Conservation (phyloP, 305 asterid species). For the Fraxinus latifolia region DNA sequence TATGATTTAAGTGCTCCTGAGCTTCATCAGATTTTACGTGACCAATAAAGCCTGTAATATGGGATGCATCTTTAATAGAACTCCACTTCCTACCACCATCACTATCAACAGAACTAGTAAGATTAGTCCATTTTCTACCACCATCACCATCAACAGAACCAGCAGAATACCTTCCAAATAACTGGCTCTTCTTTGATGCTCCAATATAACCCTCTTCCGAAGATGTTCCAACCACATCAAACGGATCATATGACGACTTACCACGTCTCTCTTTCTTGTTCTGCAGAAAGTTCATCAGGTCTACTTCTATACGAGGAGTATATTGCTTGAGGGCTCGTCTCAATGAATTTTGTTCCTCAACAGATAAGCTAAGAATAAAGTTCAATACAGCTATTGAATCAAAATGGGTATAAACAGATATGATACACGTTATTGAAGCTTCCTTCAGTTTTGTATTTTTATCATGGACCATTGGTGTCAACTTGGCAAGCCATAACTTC, state of each 20-base stretch:
- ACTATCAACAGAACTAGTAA: conserved; percentile 81
- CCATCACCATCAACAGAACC: conserved; percentile 88
- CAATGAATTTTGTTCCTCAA: conserved; percentile 92
- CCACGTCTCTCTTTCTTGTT: conserved; percentile 92
- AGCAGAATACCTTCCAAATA: conserved; percentile 81
- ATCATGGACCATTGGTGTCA: conserved; percentile 83
- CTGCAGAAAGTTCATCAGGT: conserved; percentile 86
- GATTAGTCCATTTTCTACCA: conserved; percentile 86
- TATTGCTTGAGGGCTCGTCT: conserved; percentile 94
- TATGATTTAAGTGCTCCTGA: conserved; percentile 45
- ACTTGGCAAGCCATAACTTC: conserved; percentile 92
- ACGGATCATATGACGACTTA: conserved; percentile 82
- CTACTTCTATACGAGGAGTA: conserved; percentile 99
- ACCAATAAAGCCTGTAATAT: conserved; percentile 40
- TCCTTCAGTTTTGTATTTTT: conserved; percentile 90
- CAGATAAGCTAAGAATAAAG: conserved; percentile 85
- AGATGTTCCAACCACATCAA: conserved; percentile 79
- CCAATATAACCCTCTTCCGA: conserved; percentile 88
- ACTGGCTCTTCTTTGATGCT: conserved; percentile 58
- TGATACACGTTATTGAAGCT: conserved; percentile 86
- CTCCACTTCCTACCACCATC: conserved; percentile 94
- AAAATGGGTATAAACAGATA: conserved; percentile 80
- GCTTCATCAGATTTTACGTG: conserved; percentile 57
- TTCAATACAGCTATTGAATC: conserved; percentile 77
- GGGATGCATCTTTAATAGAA: conserved; percentile 40